Evolutionary conservation across 768 basidiomycete species (phyloP), one percentile per base, ranked within the genome.

Genomic region (Chalciporus pseudorubinellus): DNA sequence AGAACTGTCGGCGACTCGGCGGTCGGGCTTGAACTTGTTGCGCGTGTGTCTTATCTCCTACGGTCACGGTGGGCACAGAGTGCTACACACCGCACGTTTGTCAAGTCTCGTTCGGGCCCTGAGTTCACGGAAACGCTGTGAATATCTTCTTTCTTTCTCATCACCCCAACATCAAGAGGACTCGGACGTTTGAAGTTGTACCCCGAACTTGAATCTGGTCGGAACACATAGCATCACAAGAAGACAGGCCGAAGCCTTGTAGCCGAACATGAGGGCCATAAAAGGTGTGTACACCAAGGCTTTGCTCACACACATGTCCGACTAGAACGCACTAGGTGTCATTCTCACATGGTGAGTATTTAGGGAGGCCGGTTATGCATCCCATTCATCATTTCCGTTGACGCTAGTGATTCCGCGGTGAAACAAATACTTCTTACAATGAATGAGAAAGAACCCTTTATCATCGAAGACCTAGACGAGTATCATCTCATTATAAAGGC

Each of bases 381-480:
- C 34, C 10, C 20, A n/a, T 38, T 45, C 18, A 57, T 24, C n/a
- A n/a, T 52, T 24, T 16, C 12, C 19, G 39, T 24, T 21, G 31
- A 18, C 14, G 4, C 21, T 60, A 92, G 92, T 63, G 92, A 94
- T 66, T 83, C 89, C 2, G 91, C 90, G 1, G 92, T 94, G 53
- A 94, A 93, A 69, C 89, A 92, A 65, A 91, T 93, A 49, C 75
- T 93, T 31, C 74, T 92, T 46, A 73, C 82, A 29, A 82, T 93
- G 84, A 89, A 93, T 64, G 88, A 92, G 62, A 84, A 79, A 62
- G 75, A 81, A 9, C 80, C 76, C 48, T 94, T 94, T 66, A 85
- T 94, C 56, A 89, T 94, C 53, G 87, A 92, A 59, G 92, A 94
- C 60, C 67, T 94, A 21, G 92, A 93, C 63, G 89, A 92, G 59